A percentile compares a stretch with the other conserved stretches of the same genome.
phyloP scores from a whole-genome alignment of 768 basidiomycete species.

The Lactarius indigo region DNA sequence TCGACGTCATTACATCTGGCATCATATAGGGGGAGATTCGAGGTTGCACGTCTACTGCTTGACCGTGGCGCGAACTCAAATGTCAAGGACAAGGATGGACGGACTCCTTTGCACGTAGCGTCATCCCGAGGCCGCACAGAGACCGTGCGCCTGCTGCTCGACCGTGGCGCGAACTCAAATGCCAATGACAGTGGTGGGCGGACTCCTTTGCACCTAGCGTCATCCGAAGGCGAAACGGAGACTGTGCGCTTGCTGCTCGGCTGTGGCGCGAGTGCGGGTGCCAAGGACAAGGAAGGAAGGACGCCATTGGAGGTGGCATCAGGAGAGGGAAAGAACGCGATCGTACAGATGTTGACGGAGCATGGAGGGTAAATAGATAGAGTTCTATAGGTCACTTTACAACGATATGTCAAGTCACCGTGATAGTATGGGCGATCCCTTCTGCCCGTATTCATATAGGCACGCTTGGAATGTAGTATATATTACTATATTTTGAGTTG shows the following conservation, averaged over 20 bases:
- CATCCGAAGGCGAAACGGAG: too few relatives aligned
- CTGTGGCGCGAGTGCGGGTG: background rate
- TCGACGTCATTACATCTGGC: background rate
- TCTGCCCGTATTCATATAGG: too few relatives aligned
- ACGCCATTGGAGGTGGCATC: background rate
- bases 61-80: background rate
- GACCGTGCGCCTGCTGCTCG: background rate
- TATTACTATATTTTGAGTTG: too few relatives aligned
- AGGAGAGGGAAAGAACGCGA: background rate
- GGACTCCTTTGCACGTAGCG: background rate
- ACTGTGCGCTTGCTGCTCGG: too few relatives aligned
- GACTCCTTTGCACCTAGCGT: too few relatives aligned
- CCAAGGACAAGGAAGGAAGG: background rate
- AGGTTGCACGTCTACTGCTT: background rate
- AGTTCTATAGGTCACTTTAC: background rate
- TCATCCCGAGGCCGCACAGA: accelerated
- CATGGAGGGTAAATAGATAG: background rate
- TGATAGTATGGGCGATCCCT: background rate
- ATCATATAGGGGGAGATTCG: background rate
- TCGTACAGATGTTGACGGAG: background rate
- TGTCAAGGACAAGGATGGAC: background rate
- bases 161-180: too few relatives aligned
- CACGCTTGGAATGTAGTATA: too few relatives aligned
- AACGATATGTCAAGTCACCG: background rate
- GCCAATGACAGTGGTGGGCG: too few relatives aligned